phyloP scores from a whole-genome alignment of 164 flowering plant species.

The Buxus sempervirens region DNA sequence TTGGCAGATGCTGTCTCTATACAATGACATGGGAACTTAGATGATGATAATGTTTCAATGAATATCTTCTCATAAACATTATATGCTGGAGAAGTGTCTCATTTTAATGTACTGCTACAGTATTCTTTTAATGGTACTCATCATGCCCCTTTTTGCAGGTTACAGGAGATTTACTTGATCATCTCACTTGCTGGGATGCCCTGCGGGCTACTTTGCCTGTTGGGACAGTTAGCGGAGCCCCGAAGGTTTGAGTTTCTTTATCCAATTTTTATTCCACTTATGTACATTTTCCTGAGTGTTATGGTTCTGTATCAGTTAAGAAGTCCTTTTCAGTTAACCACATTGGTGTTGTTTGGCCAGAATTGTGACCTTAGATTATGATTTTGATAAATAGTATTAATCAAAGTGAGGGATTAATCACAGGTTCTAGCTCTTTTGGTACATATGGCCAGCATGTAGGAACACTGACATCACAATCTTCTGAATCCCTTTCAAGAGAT shows the following conservation, averaged over 20 bases:
- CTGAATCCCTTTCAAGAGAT: background rate
- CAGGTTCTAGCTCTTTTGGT: background rate
- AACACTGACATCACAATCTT: background rate
- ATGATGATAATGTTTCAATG: background rate
- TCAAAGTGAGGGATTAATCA: background rate
- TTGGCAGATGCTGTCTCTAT: no score
- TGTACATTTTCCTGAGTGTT: background rate
- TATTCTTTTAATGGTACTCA: no score
- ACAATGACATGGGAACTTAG: no score
- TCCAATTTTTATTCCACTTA: background rate
- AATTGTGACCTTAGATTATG: no score
- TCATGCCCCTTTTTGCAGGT: conserved; percentile 44
- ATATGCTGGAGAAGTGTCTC: background rate
- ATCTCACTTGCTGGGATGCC: conserved; percentile 88
- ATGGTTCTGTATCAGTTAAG: background rate
- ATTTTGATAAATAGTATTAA: background rate
- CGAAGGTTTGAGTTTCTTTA: conserved; percentile 54
- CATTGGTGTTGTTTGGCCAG: background rate
- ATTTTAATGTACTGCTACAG: no score
- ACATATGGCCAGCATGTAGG: background rate
- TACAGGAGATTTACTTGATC: conserved; percentile 73
- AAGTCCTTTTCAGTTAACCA: background rate
- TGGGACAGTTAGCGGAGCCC: conserved; percentile 99
- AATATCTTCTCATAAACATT: background rate
- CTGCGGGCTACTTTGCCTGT: conserved; percentile 91